Evolutionary conservation across 768 basidiomycete species (phyloP).

Genomic region (Pisolithus tinctorius): DNA sequence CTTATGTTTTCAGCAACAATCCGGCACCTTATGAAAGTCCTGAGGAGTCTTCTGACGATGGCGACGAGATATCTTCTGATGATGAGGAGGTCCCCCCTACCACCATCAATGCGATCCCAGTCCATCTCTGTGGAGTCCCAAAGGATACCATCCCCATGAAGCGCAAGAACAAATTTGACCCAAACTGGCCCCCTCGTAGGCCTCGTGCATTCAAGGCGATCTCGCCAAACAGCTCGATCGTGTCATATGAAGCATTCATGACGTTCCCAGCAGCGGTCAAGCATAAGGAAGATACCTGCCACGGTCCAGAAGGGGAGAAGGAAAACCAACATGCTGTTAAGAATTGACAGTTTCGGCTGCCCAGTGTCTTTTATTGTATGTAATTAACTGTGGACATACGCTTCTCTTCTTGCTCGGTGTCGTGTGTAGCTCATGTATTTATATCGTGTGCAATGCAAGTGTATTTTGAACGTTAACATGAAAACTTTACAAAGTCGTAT

Average conservation of each 20-base stretch:
- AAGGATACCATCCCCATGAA: background rate
- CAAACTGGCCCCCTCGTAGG: background rate
- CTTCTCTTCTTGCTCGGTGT: too few species aligned
- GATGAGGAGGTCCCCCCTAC: background rate
- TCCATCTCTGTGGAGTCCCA: background rate
- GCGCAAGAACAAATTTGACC: background rate
- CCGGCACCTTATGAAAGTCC: background rate
- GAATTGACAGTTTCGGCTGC: background rate
- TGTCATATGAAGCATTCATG: background rate
- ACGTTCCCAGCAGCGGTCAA: background rate
- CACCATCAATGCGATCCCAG: background rate
- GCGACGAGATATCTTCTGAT: background rate
- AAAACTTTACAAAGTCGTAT: too few species aligned
- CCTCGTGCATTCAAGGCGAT: background rate
- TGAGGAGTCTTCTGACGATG: background rate
- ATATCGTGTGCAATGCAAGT: too few species aligned
- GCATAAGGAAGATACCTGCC: background rate
- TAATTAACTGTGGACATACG: too few species aligned
- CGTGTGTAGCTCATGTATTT: too few species aligned
- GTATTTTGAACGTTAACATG: too few species aligned
- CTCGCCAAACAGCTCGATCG: background rate
- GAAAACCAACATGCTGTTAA: background rate
- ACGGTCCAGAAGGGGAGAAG: background rate
- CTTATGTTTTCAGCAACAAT: background rate
- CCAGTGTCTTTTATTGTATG: background rate